These are phyloP conservation scores for Lizonia empirigonia DNA, from an alignment of 2,329 filamentous ascomycete species.

Conservation along the genomic window DNA sequence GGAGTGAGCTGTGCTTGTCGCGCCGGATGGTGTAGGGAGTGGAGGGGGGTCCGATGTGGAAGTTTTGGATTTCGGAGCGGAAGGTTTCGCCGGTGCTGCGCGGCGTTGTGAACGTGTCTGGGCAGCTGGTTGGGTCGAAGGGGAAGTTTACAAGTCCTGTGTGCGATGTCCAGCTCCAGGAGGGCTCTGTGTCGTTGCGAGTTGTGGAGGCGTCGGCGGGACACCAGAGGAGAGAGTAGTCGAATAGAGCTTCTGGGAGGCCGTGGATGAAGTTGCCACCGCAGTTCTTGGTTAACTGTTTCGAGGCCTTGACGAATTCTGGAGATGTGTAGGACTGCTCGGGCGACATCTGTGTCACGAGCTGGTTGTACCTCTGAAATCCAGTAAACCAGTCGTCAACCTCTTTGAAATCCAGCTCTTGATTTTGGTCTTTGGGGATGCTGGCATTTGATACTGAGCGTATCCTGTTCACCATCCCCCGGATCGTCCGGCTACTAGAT, in stretches of 20 bases:
- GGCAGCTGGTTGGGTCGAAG: slow-evolving; percentile 42
- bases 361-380: slow-evolving; percentile 41
- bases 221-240: slow-evolving; percentile 43
- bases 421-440: slow-evolving; percentile 21
- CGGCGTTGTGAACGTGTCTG: slow-evolving; percentile 32
- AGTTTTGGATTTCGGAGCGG: slow-evolving; percentile 37
- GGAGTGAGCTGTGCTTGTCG: slow-evolving; percentile 28
- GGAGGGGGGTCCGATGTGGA: slow-evolving; percentile 30
- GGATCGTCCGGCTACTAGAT: slow-evolving; percentile 30
- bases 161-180: slow-evolving; percentile 44
- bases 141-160: slow-evolving; percentile 38
- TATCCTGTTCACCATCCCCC: slow-evolving; percentile 32
- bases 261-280: slow-evolving; percentile 39
- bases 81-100: slow-evolving; percentile 33
- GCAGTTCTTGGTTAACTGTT: slow-evolving; percentile 36
- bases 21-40: slow-evolving; percentile 37
- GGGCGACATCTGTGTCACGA: slow-evolving; percentile 32
- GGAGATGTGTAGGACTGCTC: slow-evolving; percentile 19
- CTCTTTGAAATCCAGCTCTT: slow-evolving; percentile 33
- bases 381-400: slow-evolving; percentile 39
- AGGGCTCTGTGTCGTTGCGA: slow-evolving; percentile 28
- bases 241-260: slow-evolving; percentile 42
- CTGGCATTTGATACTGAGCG: slow-evolving; percentile 38
- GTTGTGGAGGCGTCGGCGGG: slow-evolving; percentile 28
- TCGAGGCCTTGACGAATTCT: slow-evolving; percentile 31